These are phyloP conservation scores for Termitomyces sp. DNA, from an alignment of 768 basidiomycete species.

Conservation along the genomic window DNA sequence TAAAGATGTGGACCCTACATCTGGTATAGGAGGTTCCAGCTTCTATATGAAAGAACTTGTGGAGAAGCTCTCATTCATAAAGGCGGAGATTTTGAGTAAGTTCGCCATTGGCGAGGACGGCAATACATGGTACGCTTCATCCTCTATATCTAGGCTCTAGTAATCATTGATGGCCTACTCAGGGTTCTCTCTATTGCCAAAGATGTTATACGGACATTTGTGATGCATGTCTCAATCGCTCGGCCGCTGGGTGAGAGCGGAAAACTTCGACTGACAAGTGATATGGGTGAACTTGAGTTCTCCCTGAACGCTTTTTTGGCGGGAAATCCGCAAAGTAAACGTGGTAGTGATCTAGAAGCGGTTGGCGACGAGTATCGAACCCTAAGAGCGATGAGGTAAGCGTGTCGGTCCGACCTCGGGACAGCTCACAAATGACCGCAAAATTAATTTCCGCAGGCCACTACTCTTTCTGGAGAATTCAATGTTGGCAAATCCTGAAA, in stretches of 20 bases:
- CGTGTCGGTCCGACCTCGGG: conserved; percentile 3
- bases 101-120: conserved; percentile 69
- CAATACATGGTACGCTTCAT: conserved; percentile 61
- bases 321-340: conserved; percentile 49
- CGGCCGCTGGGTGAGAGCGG: conserved; percentile 88
- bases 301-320: conserved; percentile 75
- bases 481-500: conserved; percentile 54
- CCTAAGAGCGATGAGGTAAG: conserved; percentile 81
- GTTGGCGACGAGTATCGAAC: conserved; percentile 86
- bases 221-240: conserved; percentile 91
- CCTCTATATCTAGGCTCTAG: not conserved
- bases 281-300: conserved; percentile 97
- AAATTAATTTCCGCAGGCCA: conserved; percentile 43
- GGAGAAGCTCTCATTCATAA: conserved; percentile 82
- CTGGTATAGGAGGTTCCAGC: conserved; percentile 64
- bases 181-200: conserved; percentile 68
- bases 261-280: conserved; percentile 89
- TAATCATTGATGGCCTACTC: not conserved
- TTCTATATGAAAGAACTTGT: conserved; percentile 89
- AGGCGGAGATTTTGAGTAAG: conserved; percentile 65
- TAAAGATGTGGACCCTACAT: conserved; percentile 60
- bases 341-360: conserved; percentile 61
- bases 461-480: conserved; percentile 84
- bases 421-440: not conserved
- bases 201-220: conserved; percentile 79